phyloP scores from a whole-genome alignment of 257 asterid genomes.

The Pogostemon cablin region DNA sequence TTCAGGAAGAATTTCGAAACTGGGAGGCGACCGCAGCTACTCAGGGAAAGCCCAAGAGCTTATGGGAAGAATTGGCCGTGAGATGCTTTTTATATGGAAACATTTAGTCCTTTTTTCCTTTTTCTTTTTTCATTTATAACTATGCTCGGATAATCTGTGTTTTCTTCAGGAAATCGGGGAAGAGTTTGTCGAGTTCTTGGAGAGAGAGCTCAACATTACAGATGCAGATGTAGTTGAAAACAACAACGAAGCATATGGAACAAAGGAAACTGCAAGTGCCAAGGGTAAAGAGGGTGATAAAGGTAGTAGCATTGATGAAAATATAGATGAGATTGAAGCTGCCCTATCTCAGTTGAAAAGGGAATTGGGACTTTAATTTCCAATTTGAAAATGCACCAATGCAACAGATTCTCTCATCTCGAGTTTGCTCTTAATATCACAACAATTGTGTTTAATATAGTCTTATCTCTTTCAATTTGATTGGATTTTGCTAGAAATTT shows the following conservation, averaged over 20 bases:
- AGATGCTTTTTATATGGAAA: constrained; percentile 34
- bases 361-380: constrained; percentile 72
- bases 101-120: constrained; percentile 4
- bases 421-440: too few species aligned
- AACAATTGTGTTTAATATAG: too few species aligned
- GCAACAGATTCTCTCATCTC: too few species aligned
- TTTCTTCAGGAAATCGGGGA: constrained; percentile 80
- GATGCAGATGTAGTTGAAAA: constrained; percentile 50
- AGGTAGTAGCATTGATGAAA: constrained; percentile 57
- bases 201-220: constrained; percentile 75
- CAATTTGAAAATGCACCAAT: background rate
- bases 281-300: constrained; percentile 36
- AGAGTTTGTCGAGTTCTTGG: constrained; percentile 93
- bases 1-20: constrained; percentile 85
- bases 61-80: constrained; percentile 94
- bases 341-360: constrained; percentile 72
- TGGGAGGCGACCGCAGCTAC: constrained; percentile 78
- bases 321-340: constrained; percentile 84
- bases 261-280: constrained; percentile 36
- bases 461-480: too few species aligned
- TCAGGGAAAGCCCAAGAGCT: constrained; percentile 83
- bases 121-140: background rate
- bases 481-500: too few species aligned
- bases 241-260: constrained; percentile 35
- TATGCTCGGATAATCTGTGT: background rate